Conservation (phyloP, 371 early-diverging fungal species). For the Mucor piriformis region DNA sequence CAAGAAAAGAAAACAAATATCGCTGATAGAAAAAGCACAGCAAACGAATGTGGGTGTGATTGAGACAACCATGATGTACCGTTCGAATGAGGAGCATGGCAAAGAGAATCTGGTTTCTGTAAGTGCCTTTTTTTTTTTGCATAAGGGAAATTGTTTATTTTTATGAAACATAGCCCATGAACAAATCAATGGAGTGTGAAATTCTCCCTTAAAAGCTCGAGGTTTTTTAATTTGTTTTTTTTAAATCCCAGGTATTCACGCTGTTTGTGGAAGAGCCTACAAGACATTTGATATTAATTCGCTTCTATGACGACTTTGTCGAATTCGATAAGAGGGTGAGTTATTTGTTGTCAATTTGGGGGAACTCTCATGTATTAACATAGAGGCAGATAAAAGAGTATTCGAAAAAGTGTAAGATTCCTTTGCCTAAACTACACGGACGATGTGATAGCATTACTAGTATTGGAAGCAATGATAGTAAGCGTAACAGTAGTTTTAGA, state of each 20-base stretch:
- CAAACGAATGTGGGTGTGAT: constrained; percentile 23
- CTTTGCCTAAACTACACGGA: constrained; percentile 25
- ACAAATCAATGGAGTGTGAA: constrained; percentile 5
- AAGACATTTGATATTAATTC: constrained; percentile 50
- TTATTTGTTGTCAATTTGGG: not conserved
- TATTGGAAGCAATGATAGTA: constrained; percentile 6
- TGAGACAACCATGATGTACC: constrained; percentile 28
- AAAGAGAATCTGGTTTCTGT: constrained; percentile 28
- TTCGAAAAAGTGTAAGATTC: constrained; percentile 36
- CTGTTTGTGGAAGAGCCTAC: constrained; percentile 55
- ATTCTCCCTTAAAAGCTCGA: not conserved
- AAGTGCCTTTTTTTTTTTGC: constrained; percentile 1
- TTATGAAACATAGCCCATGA: constrained; percentile 23
- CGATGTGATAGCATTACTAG: not conserved
- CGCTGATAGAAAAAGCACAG: no score
- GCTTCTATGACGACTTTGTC: constrained; percentile 61
- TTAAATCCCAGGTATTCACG: constrained; percentile 54
- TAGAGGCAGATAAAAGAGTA: constrained; percentile 39
- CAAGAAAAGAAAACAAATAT: no score
- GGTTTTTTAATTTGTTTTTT: constrained; percentile 1
- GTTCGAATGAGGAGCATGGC: constrained; percentile 5
- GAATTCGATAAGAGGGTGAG: constrained; percentile 64
- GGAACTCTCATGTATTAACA: no score
- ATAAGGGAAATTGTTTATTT: not conserved
- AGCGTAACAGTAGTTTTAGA: constrained; percentile 13